These are phyloP conservation scores for Vanilla planifolia DNA, from an alignment of 106 monocot genomes.

Conservation along the genomic window DNA sequence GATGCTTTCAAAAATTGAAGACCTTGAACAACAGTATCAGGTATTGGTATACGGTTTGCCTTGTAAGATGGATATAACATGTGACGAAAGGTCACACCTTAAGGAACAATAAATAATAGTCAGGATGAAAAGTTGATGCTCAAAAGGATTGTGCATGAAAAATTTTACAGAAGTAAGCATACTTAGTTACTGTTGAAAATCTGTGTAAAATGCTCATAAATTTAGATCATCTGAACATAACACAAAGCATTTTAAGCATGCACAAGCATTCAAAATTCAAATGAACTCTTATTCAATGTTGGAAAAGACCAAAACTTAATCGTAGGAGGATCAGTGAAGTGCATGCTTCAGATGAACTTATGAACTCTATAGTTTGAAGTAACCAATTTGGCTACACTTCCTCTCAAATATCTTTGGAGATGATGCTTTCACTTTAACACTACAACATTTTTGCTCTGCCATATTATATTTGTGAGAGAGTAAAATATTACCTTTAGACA, in stretches of 20 bases:
- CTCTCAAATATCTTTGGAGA: background rate
- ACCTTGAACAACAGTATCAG: conserved; percentile 93
- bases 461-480: background rate
- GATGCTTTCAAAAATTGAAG: conserved; percentile 96
- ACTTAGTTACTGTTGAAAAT: no score
- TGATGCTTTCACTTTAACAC: background rate
- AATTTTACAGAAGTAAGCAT: background rate
- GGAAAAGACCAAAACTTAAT: background rate
- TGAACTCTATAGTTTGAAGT: background rate
- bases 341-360: background rate
- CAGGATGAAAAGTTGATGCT: conserved; percentile 1
- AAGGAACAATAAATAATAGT: conserved; percentile 10
- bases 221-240: no score
- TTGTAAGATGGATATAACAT: conserved; percentile 82
- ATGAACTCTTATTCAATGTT: background rate
- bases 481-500: conserved; percentile 77
- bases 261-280: background rate
- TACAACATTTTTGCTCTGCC: background rate
- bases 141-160: background rate
- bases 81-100: conserved; percentile 88
- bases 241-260: conserved; percentile 2
- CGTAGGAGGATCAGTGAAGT: background rate
- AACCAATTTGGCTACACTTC: background rate
- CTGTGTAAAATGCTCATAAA: no score
- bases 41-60: conserved; percentile 83